Base-by-base conservation (phyloP, 352 stramenopile genomes). In the Globisporangium carolinianum region DNA sequence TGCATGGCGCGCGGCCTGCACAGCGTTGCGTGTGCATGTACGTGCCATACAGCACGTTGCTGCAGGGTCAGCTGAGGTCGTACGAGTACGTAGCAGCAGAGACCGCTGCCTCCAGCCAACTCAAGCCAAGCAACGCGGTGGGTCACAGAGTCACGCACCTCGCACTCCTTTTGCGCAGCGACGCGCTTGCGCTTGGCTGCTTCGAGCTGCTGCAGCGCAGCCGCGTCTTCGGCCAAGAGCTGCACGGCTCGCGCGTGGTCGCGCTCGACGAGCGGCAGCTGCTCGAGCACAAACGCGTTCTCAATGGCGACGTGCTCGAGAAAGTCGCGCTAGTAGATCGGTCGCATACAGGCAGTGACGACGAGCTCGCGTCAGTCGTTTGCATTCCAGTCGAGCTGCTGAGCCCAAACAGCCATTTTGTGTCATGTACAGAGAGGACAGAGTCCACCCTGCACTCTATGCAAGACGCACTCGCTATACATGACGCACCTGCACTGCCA, bases 201-300 rank as follows among this genome's bases (percentile, higher is more conserved):
- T 39, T 79, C 51, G 0, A 83, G 63, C 2, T 49, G 55, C 41
- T 68, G 65, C 3, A 66, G 43, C 2, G 61, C 71, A 6, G 51
- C 61, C 5, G 66, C 12, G 41, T 90, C 80, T 58, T 88, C 74
- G 53, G 75, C 51, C 0, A 88, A 49, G 0, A 88, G 49, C 15
- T 45, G 49, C 10, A 75, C 53, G 0, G 79, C 67, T 10, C 77
- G 73, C 12, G 60, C 74, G 37, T 84, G 76, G 51, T 90, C 77
- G 5, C 57, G 56, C 62, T 88, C 79, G 4, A 90, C 64, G 9
- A 86, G 48, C 7, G 79, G 77, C 17, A 90, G 39, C 37, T 86
- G 86, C 12, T 63, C 69, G 18, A 83, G n/a, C 17, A 89, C 67
- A 14, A 68, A 64, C 0, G 69, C 63, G 24, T 76, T 85, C 55